Conservation (phyloP, 495 filamentous ascomycete genomes). For the Aspergillus hancockii region DNA sequence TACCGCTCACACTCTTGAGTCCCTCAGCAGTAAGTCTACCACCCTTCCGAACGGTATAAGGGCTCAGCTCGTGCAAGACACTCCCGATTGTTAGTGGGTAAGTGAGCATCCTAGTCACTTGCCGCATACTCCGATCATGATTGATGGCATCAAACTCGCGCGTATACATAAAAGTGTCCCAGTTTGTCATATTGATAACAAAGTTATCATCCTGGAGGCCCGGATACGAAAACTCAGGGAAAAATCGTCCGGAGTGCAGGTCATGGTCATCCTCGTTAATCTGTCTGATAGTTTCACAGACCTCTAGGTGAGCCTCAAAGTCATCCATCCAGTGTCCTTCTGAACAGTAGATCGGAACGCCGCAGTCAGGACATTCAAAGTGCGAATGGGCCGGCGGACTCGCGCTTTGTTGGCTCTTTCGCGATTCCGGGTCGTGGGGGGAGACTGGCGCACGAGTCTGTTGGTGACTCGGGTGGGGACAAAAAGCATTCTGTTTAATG, state of each 20-base stretch:
- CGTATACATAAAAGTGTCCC: conserved; percentile 94
- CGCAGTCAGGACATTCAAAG: conserved; percentile 96
- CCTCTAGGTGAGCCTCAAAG: conserved; percentile 86
- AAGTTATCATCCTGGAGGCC: conserved; percentile 87
- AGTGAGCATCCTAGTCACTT: conserved; percentile 88
- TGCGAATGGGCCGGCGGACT: conserved; percentile 73
- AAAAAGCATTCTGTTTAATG: conserved; percentile 88
- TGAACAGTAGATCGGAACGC: conserved; percentile 88
- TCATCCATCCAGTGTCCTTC: conserved; percentile 94
- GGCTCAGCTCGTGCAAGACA: conserved; percentile 89
- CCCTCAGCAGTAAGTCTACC: conserved; percentile 82
- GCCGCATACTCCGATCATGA: conserved; percentile 79
- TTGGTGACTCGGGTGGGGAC: conserved; percentile 83
- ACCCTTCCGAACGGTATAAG: conserved; percentile 73
- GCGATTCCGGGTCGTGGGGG: conserved; percentile 61
- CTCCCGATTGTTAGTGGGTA: conserved; percentile 92
- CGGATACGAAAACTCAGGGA: conserved; percentile 92
- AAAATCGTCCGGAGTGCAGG: conserved; percentile 82
- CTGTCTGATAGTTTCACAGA: conserved; percentile 86
- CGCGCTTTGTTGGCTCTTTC: conserved; percentile 46
- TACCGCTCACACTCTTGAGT: conserved; percentile 88
- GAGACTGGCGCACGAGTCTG: conserved; percentile 60
- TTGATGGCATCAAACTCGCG: conserved; percentile 87
- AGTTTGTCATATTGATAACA: conserved; percentile 95
- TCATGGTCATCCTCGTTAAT: conserved; percentile 99